phyloP scores from a whole-genome alignment of 2,329 filamentous ascomycete species.

The Penicillium psychrosexuale region DNA sequence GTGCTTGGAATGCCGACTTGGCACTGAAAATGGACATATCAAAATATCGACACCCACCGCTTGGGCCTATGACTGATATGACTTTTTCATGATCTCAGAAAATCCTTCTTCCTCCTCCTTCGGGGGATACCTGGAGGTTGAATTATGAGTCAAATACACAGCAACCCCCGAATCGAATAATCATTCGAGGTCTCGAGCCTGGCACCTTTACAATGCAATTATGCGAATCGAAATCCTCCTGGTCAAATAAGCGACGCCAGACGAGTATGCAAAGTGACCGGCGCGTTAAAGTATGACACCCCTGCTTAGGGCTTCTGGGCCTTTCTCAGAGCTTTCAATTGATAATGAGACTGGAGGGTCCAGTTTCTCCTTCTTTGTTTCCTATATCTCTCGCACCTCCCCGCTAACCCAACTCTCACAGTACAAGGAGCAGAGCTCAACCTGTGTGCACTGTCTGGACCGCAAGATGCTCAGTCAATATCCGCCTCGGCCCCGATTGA shows the following conservation, averaged over 20 bases:
- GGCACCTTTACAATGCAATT: not conserved
- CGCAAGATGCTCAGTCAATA: slow-evolving; percentile 14
- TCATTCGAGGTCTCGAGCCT: not conserved
- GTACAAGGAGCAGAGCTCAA: slow-evolving; percentile 3
- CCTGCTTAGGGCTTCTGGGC: not conserved
- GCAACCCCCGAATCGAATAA: not conserved
- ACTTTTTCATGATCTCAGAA: not conserved
- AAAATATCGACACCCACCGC: not conserved
- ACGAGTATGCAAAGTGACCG: slow-evolving; percentile 4
- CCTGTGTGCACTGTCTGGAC: slow-evolving; percentile 11
- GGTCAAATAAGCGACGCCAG: slow-evolving; percentile 6
- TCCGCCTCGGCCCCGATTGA: slow-evolving; percentile 14
- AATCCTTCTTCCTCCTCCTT: not conserved
- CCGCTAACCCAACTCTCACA: not conserved
- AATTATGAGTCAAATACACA: not conserved
- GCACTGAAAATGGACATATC: not conserved
- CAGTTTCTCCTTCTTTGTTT: not conserved
- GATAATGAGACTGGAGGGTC: not conserved
- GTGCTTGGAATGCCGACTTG: not conserved
- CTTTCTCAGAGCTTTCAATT: not conserved
- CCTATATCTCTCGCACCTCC: not conserved
- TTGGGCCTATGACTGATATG: not conserved
- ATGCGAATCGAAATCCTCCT: not conserved
- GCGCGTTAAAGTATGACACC: slow-evolving; percentile 4
- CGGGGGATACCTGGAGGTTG: not conserved